A percentile compares a stretch with the other conserved stretches of the same genome.
Conservation (phyloP, 441 rosid genomes). For the Arabidopsis lyrata region DNA sequence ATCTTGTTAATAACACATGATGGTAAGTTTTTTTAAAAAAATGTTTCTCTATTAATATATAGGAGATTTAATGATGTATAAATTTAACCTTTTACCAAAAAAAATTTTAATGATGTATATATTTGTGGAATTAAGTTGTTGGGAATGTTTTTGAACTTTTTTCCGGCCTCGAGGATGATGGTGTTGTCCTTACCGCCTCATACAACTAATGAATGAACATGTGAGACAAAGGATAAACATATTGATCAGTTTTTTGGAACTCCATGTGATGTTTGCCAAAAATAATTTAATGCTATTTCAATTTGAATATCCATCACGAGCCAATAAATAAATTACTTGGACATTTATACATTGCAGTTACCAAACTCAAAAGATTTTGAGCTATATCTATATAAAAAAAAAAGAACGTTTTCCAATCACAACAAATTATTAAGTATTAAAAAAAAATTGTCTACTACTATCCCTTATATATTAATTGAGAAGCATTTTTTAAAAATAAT, state of each 20-base stretch:
- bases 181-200: conserved; percentile 6
- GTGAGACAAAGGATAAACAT: conserved; percentile 7
- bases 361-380: not conserved
- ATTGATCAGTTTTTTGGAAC: not conserved
- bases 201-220: not conserved
- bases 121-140: not conserved
- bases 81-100: too few relatives aligned
- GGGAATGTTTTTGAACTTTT: not conserved
- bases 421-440: not conserved
- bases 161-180: not conserved
- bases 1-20: too few relatives aligned
- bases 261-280: conserved; percentile 4
- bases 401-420: not conserved
- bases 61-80: too few relatives aligned
- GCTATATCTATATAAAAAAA: too few relatives aligned
- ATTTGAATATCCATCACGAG: not conserved
- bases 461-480: too few relatives aligned
- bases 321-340: not conserved
- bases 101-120: not conserved
- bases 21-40: too few relatives aligned
- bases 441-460: not conserved
- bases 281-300: not conserved
- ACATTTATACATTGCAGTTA: not conserved
- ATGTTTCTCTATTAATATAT: too few relatives aligned
- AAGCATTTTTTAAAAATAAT: too few relatives aligned